These are phyloP conservation scores for Pseudocohnilembus persalinus DNA, from an alignment of 169 alveolate species.

Conservation along the genomic window DNA sequence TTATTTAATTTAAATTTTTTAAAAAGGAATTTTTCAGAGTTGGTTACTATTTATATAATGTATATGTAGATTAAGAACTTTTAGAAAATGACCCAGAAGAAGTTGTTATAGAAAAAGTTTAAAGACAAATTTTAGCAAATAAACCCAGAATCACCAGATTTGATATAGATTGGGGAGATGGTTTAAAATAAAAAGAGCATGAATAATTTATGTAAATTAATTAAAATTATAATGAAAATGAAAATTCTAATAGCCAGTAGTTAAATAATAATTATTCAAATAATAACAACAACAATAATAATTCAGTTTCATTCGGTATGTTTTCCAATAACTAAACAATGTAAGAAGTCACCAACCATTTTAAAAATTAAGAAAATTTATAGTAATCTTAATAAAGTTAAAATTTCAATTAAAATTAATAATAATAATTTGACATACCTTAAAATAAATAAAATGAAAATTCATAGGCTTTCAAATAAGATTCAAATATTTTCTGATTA, in stretches of 20 bases:
- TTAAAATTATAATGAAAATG: neutral
- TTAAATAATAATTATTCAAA: no score
- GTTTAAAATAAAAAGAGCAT: slow-evolving; percentile 8
- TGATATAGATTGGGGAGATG: slow-evolving; percentile 94
- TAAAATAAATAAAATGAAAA: neutral
- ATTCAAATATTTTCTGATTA: no score
- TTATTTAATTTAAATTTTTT: no score
- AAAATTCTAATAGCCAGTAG: neutral
- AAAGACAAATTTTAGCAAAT: slow-evolving; percentile 91
- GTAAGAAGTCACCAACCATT: neutral
- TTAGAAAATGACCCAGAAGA: slow-evolving; percentile 94
- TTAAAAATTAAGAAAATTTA: neutral
- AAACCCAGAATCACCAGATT: slow-evolving; percentile 97
- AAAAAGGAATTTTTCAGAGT: slow-evolving; percentile 96
- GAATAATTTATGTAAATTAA: neutral
- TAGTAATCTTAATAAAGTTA: neutral
- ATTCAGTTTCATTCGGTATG: neutral
- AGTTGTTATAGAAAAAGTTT: slow-evolving; percentile 90
- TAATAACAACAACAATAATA: no score
- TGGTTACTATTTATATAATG: slow-evolving; percentile 96
- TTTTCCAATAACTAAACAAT: neutral
- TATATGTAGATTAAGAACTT: slow-evolving; percentile 91
- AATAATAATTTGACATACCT: neutral
- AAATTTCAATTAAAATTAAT: neutral
- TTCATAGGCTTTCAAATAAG: no score